Base-by-base conservation (phyloP, 495 filamentous ascomycete genomes). In the Penicillium cosmopolitanum region DNA sequence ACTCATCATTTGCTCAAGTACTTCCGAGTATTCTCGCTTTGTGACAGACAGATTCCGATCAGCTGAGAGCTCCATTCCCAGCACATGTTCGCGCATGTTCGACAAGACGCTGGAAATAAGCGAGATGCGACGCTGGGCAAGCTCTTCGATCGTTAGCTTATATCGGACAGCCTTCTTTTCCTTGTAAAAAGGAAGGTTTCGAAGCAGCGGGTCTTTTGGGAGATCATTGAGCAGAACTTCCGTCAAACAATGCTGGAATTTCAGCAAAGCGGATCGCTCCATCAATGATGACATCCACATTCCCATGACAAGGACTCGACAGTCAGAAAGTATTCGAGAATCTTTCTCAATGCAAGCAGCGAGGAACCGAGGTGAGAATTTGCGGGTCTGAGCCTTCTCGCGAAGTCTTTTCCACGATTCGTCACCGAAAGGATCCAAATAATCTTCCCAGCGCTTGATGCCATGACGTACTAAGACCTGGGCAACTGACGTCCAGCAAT, bases 191-290 rank as follows among this genome's bases (percentile, higher is more conserved):
- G 88, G 88, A 44, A 87, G 74, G 60, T 91, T 90, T 12, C 71
- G 59, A 18, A 90, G 71, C 16, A 91, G 59, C 0, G 80, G 78
- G 58, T 87, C 77, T 1, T 61, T 36, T 1, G 63, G 38, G 56
- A 77, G 72, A 13, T 65, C 66, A 55, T 87, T 87, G 40, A 89
- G 57, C 19, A 91, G 54, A 3, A 80, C 77, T 35, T 75, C 71
- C 0, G 85, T 87, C 4, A 89, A 74, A n/a, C 73, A 73, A 67
- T 89, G 80, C 65, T 91, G 88, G 58, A 82, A 89, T 58, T 89
- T 88, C 40, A 91, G 75, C 71, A 84, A 74, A 13, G 87, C 84
- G 48, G 85, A 80, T 25, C 88, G 76, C 59, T 91, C 89, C 5
- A 87, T 84, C 19, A 92, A 66, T n/a, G 77, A 83, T 25, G 77